phyloP scores from a whole-genome alignment of 345 rosid species.

The Syzygium grande region DNA sequence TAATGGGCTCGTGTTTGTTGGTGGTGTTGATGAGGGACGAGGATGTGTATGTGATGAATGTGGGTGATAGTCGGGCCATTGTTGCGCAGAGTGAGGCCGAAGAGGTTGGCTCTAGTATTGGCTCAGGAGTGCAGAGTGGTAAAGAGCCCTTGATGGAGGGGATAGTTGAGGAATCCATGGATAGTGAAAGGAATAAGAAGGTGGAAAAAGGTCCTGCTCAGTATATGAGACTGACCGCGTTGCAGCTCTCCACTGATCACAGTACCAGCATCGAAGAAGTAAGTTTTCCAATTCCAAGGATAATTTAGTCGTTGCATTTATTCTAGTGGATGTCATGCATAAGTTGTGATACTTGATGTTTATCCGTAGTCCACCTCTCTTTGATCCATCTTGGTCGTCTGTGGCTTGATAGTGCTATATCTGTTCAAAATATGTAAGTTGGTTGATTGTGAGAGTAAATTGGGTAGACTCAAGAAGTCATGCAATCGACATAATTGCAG shows the following conservation, averaged over 20 bases:
- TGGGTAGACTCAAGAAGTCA: neutral
- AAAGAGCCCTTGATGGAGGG: slow-evolving; percentile 32
- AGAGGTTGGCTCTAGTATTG: slow-evolving; percentile 32
- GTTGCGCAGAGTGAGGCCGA: slow-evolving; percentile 65
- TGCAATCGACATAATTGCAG: neutral
- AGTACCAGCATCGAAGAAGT: slow-evolving; percentile 96
- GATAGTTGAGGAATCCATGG: slow-evolving; percentile 34
- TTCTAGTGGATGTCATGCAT: neutral
- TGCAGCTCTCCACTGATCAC: slow-evolving; percentile 94
- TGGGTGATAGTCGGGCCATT: slow-evolving; percentile 96
- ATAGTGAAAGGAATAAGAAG: slow-evolving; percentile 13
- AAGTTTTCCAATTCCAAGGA: slow-evolving; percentile 17
- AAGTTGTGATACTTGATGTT: neutral
- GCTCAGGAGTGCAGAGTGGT: slow-evolving; percentile 13
- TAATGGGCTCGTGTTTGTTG: slow-evolving; percentile 95
- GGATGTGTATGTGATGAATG: slow-evolving; percentile 94
- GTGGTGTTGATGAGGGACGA: slow-evolving; percentile 94
- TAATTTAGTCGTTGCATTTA: neutral
- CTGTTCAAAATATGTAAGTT: neutral
- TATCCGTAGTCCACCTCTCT: neutral
- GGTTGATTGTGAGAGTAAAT: neutral
- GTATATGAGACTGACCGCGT: slow-evolving; percentile 46
- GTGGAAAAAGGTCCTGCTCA: slow-evolving; percentile 21
- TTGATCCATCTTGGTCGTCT: neutral
- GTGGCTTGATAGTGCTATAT: neutral